Evolutionary conservation across 2,329 filamentous ascomycete species (phyloP), one percentile per base, ranked within the genome.

Genomic region (Herpomyces periplanetae): DNA sequence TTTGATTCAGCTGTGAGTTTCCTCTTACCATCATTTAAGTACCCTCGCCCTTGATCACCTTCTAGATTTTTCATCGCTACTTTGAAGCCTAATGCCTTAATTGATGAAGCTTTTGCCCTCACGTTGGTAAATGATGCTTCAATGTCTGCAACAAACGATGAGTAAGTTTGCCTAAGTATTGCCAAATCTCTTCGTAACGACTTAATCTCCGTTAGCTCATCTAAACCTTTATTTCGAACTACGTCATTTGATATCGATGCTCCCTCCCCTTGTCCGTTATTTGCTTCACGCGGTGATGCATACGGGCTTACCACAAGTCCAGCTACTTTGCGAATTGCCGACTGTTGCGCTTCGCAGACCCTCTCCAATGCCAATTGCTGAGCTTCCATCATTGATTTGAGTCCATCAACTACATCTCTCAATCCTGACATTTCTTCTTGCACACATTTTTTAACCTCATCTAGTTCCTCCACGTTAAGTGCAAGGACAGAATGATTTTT

Each of bases 401-500:
- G 57, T 22, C 66, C 60, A 29, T 84, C 64, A n/a, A 96, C 58
- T 12, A 87, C 51, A 22, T 57, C 54, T 27, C 61, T 66, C 19
- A 96, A 45, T 4, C 61, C 57, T 5, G 61, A 60, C 19, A 96
- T 47, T 16, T 73, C 69, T 27, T 96, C 75, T 26, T 96, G 80
- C 27, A 96, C 71, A 33, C 91, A 80, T 18, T 60, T 59, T 41
- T 91, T 91, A 14, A 96, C 73, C 38, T 96, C 80, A 34, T 96
- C 80, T 3, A 96, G 49, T 8, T 62, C 54, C 33, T 96, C 80
- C 1, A 91, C 51, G 29, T 96, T 96, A 16, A 96, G 44, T 0
- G 80, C 84, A n/a, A 96, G 47, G 1, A 96, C 80, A 2, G 71
- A 71, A 12, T 75, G 56, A 35, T 96, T 80, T 39, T 85, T 88